Conservation (phyloP, 2,329 filamentous ascomycete species). For the Diaporthe australafricana region DNA sequence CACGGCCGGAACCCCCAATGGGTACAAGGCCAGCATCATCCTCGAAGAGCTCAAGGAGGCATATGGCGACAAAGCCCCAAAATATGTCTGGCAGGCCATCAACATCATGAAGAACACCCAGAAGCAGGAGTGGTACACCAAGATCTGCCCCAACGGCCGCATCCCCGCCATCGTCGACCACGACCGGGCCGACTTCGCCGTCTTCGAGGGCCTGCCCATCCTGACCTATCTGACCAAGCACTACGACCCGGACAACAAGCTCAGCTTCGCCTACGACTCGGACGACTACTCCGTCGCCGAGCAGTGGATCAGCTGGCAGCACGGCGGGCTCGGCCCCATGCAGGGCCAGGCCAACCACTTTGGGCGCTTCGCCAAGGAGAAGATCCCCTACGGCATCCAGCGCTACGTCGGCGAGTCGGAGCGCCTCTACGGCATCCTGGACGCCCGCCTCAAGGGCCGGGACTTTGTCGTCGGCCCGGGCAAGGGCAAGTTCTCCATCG, state of each 20-base stretch:
- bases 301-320: slow-evolving; percentile 78
- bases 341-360: slow-evolving; percentile 85
- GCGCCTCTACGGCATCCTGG: slow-evolving; percentile 78
- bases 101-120: slow-evolving; percentile 73
- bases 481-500: slow-evolving; percentile 70
- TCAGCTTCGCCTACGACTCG: slow-evolving; percentile 65
- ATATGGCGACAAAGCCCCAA: slow-evolving; percentile 59
- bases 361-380: slow-evolving; percentile 73
- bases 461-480: slow-evolving; percentile 66
- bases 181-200: slow-evolving; percentile 67
- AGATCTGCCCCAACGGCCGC: slow-evolving; percentile 72
- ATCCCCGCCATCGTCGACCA: slow-evolving; percentile 76
- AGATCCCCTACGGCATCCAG: slow-evolving; percentile 77
- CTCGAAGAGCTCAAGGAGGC: slow-evolving; percentile 76
- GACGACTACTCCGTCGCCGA: slow-evolving; percentile 57
- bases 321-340: slow-evolving; percentile 78
- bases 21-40: slow-evolving; percentile 68
- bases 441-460: slow-evolving; percentile 69
- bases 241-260: slow-evolving; percentile 76
- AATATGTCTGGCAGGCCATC: slow-evolving; percentile 63
- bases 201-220: slow-evolving; percentile 83
- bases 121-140: slow-evolving; percentile 75
- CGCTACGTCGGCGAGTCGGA: slow-evolving; percentile 82
- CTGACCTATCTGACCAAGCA: slow-evolving; percentile 78
- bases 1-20: slow-evolving; percentile 66